Evolutionary conservation across 805 yeast genomes (phyloP), one percentile per base, ranked within the genome.

Genomic region (Zygosaccharomyces gambellarensis): DNA sequence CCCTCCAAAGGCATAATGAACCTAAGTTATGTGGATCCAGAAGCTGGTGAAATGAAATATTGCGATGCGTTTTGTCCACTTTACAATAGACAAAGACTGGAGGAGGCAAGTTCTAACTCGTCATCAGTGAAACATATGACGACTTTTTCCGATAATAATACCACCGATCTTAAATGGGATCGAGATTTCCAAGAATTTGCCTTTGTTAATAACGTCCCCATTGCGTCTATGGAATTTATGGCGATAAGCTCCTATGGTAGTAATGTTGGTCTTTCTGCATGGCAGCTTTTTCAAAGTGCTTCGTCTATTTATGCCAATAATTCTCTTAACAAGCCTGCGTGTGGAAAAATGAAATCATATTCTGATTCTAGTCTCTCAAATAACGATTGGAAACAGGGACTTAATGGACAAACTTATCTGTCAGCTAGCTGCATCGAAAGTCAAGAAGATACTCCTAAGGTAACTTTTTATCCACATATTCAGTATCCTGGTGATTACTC

Each of bases 11-110:
- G 97, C 55, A 92, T 92, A 53, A 87, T 94, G 96, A 94, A 94
- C 64, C 66, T 94, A 55, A 81, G 95, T 0, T 94, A 90, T 60
- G 71, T 86, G 21, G 92, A 92, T 62, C 95, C 96, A 2, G 52
- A 62, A 0, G 76, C 88, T 2, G 81, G 84, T 43, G 68, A 73
- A n/a, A 45, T 76, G 3, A 63, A 69, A 12, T 70, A 71, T 61
- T 94, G 99, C 72, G 96, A 90, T 65, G 95, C 96, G 0, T 84
- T 80, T 77, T 94, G 99, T 67, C 95, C 97, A 0, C 71, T 92
- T 23, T 68, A 76, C 1, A 73, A 74, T 27, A 63, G 65, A 10
- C 49, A 72, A 0, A 60, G 64, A 2, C 63, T 84, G 42, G 38
- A 59, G 30, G 11, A 48, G 11, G 59, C 69, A 11, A 51, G 61